Conservation (phyloP, 768 basidiomycete genomes). For the Suillus placidus region DNA sequence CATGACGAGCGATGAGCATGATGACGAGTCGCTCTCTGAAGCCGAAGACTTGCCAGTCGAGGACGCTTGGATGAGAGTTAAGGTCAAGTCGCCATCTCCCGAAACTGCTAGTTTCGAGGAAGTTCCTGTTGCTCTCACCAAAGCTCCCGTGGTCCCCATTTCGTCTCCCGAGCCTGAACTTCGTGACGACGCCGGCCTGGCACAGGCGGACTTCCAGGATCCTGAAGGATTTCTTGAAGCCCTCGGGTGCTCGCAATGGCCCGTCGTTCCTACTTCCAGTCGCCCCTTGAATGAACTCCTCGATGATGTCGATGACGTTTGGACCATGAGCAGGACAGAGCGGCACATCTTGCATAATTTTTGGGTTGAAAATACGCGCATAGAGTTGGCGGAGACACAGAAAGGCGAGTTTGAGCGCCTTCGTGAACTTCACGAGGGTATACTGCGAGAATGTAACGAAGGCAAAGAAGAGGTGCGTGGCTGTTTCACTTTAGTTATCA, state of each 20-base stretch:
- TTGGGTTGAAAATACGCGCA: slow-evolving; percentile 51
- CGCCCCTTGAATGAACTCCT: slow-evolving; percentile 45
- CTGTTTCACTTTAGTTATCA: neutral
- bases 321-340: slow-evolving; percentile 57
- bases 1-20: slow-evolving; percentile 16
- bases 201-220: slow-evolving; percentile 24
- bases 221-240: slow-evolving; percentile 39
- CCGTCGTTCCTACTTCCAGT: slow-evolving; percentile 39
- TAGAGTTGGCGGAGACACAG: slow-evolving; percentile 30
- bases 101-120: slow-evolving; percentile 2
- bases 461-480: slow-evolving; percentile 56
- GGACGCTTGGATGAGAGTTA: slow-evolving; percentile 35
- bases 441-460: slow-evolving; percentile 38
- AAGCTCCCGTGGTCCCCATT: neutral
- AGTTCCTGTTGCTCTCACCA: neutral
- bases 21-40: slow-evolving; percentile 13
- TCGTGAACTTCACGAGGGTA: slow-evolving; percentile 44
- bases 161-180: neutral
- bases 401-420: slow-evolving; percentile 46
- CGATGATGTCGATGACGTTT: slow-evolving; percentile 40
- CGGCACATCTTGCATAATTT: slow-evolving; percentile 44
- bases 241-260: slow-evolving; percentile 39
- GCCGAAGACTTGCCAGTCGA: slow-evolving; percentile 21
- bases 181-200: neutral
- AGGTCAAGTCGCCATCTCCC: neutral